Evolutionary conservation across 257 asterid genomes (phyloP), one percentile per base, ranked within the genome.

Genomic region (Knoxia roxburghii): DNA sequence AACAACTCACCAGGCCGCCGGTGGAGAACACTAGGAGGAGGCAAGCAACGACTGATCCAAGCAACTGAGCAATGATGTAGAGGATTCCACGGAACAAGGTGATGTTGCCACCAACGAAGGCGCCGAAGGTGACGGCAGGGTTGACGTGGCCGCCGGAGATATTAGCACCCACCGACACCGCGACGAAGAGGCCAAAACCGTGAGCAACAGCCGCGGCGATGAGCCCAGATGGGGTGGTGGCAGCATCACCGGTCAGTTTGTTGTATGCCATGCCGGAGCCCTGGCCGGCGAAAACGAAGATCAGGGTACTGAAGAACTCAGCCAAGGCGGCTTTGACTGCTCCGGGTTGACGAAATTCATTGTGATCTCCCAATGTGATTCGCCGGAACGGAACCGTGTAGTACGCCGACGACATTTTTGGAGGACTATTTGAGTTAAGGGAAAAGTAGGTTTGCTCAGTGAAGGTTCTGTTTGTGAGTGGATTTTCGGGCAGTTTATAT

Each of bases 61-160:
- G 78, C 60, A 83, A 41, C 79, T 87, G 95, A 20, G 82, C 90
- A 18, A 87, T 77, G 61, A 84, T 68, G 79, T 87, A 87, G 11
- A 87, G 83, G 35, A 87, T 39, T 11, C 86, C 86, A 8, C 95
- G 85, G 79, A 87, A 68, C n/a, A 87, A 71, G 8, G 84, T 75
- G 63, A 87, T 74, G 73, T 84, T 76, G 2, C 95, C 95, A 35
- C 95, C 95, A 7, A 87, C 73, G 43, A 87, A 87, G 32, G 87
- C 68, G 46, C 90, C 90, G 45, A 86, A 71, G 0, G 93, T 86
- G 12, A 86, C 92, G 60, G 92, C 92, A 8, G 92, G 92, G 76
- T 86, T 86, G 37, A 86, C 90, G 40, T 87, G 95, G 57, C 95
- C 95, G 66, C 90, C 89, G 72, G 95, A 87, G 64, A 87, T 82